A percentile compares a stretch with the other conserved stretches of the same genome.
phyloP scores from a whole-genome alignment of 768 basidiomycete species.

The Leccinellum albellum region DNA sequence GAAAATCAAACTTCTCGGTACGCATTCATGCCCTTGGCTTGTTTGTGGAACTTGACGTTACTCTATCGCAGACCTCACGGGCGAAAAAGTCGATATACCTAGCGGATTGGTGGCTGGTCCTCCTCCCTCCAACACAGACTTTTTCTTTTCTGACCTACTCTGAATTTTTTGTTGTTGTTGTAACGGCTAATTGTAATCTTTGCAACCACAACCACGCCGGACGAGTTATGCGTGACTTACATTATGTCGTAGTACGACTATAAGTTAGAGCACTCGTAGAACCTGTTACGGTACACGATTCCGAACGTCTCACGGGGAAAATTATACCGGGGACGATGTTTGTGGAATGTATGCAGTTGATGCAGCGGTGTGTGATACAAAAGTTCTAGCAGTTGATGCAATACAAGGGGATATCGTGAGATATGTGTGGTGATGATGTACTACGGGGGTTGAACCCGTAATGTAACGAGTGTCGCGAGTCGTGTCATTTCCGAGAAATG shows the following conservation, averaged over 20 bases:
- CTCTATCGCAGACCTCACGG: slow-evolving; percentile 65
- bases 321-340: slow-evolving; percentile 14
- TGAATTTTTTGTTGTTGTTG: slow-evolving; percentile 15
- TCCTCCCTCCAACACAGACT: slow-evolving; percentile 76
- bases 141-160: slow-evolving; percentile 74
- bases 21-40: slow-evolving; percentile 20
- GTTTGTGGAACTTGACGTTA: background rate
- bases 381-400: slow-evolving; percentile 27
- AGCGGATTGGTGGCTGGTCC: slow-evolving; percentile 73
- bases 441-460: slow-evolving; percentile 87
- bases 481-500: slow-evolving; percentile 22
- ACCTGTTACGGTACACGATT: slow-evolving; percentile 21
- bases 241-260: background rate
- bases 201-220: background rate
- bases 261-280: slow-evolving; percentile 14
- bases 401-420: slow-evolving; percentile 20
- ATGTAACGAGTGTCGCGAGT: slow-evolving; percentile 30
- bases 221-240: background rate
- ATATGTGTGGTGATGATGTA: slow-evolving; percentile 31
- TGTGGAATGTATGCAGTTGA: slow-evolving; percentile 51
- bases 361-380: slow-evolving; percentile 37
- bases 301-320: slow-evolving; percentile 11
- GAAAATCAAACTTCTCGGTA: slow-evolving; percentile 86
- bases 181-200: slow-evolving; percentile 8
- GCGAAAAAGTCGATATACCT: slow-evolving; percentile 87